Evolutionary conservation across 345 rosid species (phyloP), one percentile per base, ranked within the genome.

Genomic region (Rubroshorea leprosula): DNA sequence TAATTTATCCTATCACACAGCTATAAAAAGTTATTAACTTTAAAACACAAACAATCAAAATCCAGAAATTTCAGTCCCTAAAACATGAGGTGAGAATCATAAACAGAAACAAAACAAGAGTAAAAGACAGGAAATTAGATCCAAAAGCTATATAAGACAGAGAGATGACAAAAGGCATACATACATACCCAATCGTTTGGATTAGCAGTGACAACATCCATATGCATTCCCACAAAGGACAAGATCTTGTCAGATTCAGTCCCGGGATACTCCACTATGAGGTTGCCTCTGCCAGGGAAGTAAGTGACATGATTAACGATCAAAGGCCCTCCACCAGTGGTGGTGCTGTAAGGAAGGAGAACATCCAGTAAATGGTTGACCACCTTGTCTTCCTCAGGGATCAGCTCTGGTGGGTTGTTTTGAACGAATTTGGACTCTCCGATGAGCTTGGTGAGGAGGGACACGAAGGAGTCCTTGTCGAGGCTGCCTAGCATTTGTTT

Each of bases 191-290:
- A 90, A 43, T 82, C 97, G 65, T 76, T 79, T 5, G 96, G 93
- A 75, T 94, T 72, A 0, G 97, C 97, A 44, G 99, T 87, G 82
- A 94, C 99, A 25, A 94, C 97, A 71, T 94, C 99, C 99, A 85
- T 90, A 63, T 94, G 99, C 99, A 90, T 90, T 20, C 99, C 99
- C 48, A 94, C 99, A 67, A 94, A 93, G 51, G 99, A 94, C 38
- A 94, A 20, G 72, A 94, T 71, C 76, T 87, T 90, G 47, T 90
- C 97, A 3, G 82, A 86, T 19, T 76, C 67, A n/a, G 94, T 76
- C 21, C 99, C 99, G 46, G 96, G 99, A 68, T 87, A 94, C 78
- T 94, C 97, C 26, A 90, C 97, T 67, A 94, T 87, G 66, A 94
- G 76, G 64, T 94, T 90, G 51, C 99, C 97, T 68, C 97, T 78